A percentile compares a stretch with the other conserved stretches of the same genome.
Evolutionary conservation across 1,284 basidiomycete genomes (phyloP).

Genomic region (Ganoderma lucidum): DNA sequence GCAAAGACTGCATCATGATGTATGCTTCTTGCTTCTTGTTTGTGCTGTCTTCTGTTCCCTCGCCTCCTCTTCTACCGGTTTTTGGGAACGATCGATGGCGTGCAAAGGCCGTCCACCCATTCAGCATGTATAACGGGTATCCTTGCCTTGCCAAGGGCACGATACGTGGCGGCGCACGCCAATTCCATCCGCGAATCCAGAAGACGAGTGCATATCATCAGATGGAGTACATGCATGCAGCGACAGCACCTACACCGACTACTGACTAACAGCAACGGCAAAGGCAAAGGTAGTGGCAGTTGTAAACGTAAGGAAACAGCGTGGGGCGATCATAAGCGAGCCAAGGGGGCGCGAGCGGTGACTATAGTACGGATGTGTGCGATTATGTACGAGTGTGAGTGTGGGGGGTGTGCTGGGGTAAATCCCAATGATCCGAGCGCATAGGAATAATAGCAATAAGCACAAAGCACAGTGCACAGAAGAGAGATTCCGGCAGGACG

Average conservation of each 20-base stretch:
- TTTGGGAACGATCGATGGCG: background rate
- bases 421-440: conserved; percentile 33
- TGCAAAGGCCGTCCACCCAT: no score
- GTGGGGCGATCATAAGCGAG: background rate
- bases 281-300: background rate
- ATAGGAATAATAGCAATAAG: conserved; percentile 38
- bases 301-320: background rate
- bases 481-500: background rate
- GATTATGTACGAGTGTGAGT: conserved; percentile 5
- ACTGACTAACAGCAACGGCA: background rate
- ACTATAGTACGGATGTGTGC: conserved; percentile 7
- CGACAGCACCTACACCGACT: background rate
- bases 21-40: conserved; percentile 4
- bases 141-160: background rate
- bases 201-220: conserved; percentile 15
- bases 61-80: background rate
- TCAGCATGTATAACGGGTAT: no score
- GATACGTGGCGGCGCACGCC: background rate
- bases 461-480: conserved; percentile 46
- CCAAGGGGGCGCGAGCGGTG: background rate
- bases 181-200: conserved; percentile 11
- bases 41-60: background rate
- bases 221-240: conserved; percentile 12
- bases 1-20: conserved; percentile 40
- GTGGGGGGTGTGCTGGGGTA: conserved; percentile 45